Conservation (phyloP, 768 basidiomycete species). For the Lentinula guzmanii region DNA sequence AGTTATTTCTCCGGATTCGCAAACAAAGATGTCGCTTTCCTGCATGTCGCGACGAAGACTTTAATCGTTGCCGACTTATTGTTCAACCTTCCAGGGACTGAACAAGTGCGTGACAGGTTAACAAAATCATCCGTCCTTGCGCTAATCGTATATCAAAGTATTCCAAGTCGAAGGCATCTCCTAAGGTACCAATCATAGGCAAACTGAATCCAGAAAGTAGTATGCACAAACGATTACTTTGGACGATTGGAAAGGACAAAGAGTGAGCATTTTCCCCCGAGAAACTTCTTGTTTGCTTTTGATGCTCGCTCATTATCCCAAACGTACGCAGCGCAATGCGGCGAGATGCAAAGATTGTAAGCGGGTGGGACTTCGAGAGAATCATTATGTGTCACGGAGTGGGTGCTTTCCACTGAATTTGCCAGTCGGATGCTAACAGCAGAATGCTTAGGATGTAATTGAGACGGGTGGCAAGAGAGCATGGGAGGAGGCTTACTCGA, state of each 20-base stretch:
- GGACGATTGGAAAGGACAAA: conserved; percentile 29
- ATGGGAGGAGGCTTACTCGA: conserved; percentile 29
- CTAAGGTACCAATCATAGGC: conserved; percentile 18
- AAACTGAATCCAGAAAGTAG: conserved; percentile 29
- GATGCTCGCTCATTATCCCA: neutral
- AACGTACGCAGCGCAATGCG: conserved; percentile 43
- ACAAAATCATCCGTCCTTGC: neutral
- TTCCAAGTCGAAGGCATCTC: conserved; percentile 27
- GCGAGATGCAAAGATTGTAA: conserved; percentile 57
- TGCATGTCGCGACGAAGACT: conserved; percentile 49
- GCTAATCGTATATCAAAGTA: conserved; percentile 22
- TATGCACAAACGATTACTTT: conserved; percentile 26
- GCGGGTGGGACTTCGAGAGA: conserved; percentile 66
- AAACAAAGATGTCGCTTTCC: conserved; percentile 63
- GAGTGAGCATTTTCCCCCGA: conserved; percentile 22
- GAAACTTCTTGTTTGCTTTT: neutral
- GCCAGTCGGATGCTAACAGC: neutral
- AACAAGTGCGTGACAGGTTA: conserved; percentile 34
- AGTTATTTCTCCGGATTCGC: conserved; percentile 47
- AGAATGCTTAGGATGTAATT: conserved; percentile 38
- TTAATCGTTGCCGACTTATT: conserved; percentile 64
- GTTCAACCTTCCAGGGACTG: conserved; percentile 58
- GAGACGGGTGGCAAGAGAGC: conserved; percentile 45
- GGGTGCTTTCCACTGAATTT: conserved; percentile 10
- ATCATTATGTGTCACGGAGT: conserved; percentile 70